phyloP scores from a whole-genome alignment of 164 flowering plant genomes.

The Tetrastigma voinierianum region DNA sequence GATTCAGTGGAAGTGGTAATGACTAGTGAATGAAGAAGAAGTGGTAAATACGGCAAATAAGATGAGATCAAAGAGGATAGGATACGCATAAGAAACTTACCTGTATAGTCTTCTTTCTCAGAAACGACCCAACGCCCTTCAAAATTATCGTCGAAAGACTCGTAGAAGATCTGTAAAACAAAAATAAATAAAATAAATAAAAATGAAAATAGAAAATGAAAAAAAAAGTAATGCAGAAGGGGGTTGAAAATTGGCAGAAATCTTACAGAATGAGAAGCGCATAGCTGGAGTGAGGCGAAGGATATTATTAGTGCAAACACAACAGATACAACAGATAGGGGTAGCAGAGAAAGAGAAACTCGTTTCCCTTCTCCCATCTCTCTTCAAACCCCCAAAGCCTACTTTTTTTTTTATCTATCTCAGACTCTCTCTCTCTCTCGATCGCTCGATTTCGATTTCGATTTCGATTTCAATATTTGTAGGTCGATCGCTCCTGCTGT shows the following conservation, averaged over 20 bases:
- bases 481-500: not conserved
- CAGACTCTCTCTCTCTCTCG: too few relatives aligned
- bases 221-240: not conserved
- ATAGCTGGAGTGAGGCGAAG: conserved; percentile 25
- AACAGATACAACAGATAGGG: conserved; percentile 16
- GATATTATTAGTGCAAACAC: too few relatives aligned
- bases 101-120: conserved; percentile 70
- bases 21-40: too few relatives aligned
- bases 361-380: conserved; percentile 22
- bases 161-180: conserved; percentile 56
- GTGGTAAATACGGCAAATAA: too few relatives aligned
- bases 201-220: not conserved
- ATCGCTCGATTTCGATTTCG: too few relatives aligned
- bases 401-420: too few relatives aligned
- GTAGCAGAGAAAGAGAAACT: conserved; percentile 8
- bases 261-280: conserved; percentile 28
- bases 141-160: conserved; percentile 74
- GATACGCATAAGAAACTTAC: conserved; percentile 28
- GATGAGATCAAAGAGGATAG: not conserved
- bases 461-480: too few relatives aligned
- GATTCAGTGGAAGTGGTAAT: too few relatives aligned
- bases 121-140: conserved; percentile 80
- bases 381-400: not conserved
- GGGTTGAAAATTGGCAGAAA: too few relatives aligned
- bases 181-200: not conserved